phyloP scores from a whole-genome alignment of 2,329 filamentous ascomycete genomes.

The Colletotrichum gigasporum region DNA sequence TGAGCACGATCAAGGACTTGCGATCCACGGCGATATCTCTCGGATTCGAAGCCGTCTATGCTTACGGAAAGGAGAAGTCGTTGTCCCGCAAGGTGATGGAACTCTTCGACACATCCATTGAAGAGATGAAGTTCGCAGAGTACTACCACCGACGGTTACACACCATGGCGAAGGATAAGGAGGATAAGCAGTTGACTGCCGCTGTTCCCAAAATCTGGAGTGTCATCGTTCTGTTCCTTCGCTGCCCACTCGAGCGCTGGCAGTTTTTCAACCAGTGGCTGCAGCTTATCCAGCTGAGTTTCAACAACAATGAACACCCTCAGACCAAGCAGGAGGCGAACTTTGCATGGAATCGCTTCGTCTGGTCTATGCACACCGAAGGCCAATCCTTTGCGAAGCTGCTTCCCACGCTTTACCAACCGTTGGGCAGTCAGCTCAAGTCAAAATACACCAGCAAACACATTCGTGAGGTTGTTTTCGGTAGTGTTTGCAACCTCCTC shows the following conservation, averaged over 20 bases:
- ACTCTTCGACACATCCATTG: conserved; percentile 66
- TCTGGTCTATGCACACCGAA: conserved; percentile 77
- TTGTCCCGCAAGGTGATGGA: conserved; percentile 74
- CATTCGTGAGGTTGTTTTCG: conserved; percentile 66
- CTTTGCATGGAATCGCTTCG: conserved; percentile 84
- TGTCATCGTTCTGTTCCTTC: conserved; percentile 80
- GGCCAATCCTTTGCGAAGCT: conserved; percentile 67
- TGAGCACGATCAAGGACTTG: conserved; percentile 81
- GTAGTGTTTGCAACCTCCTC: conserved; percentile 80
- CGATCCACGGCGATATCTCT: conserved; percentile 78
- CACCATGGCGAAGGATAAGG: conserved; percentile 72
- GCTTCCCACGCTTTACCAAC: conserved; percentile 65
- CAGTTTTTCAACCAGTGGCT: conserved; percentile 79
- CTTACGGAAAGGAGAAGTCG: conserved; percentile 74
- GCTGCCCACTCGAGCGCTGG: conserved; percentile 75
- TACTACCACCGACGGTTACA: conserved; percentile 75
- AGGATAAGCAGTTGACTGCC: conserved; percentile 57
- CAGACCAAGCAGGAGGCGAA: conserved; percentile 80
- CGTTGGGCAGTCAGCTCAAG: conserved; percentile 74
- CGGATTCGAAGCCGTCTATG: conserved; percentile 75
- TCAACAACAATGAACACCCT: conserved; percentile 77
- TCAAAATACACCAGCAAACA: conserved; percentile 69
- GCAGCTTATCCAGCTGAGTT: conserved; percentile 80
- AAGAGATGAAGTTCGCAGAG: conserved; percentile 72
- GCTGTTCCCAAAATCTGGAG: conserved; percentile 91